Evolutionary conservation across 352 stramenopile genomes (phyloP).

Genomic region (Phytopythium helicoides): DNA sequence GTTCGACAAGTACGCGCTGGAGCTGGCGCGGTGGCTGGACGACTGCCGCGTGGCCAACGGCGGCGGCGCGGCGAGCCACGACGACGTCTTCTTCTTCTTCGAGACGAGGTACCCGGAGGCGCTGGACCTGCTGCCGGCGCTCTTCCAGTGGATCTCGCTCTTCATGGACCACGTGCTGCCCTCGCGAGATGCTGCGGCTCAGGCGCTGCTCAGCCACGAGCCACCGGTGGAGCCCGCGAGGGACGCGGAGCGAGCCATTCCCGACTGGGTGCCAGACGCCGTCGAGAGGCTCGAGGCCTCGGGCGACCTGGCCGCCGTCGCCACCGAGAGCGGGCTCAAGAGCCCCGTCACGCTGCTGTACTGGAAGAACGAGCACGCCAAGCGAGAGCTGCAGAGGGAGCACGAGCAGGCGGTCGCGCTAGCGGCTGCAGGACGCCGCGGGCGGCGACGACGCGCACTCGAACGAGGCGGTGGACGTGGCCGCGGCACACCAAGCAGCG

Average conservation of each 20-base stretch:
- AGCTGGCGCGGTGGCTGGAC: constrained; percentile 52
- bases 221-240: neutral
- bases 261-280: constrained; percentile 12
- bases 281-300: constrained; percentile 19
- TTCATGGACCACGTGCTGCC: constrained; percentile 38
- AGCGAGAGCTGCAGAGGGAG: constrained; percentile 12
- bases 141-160: constrained; percentile 62
- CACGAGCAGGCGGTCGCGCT: neutral
- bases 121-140: constrained; percentile 36
- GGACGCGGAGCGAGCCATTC: neutral
- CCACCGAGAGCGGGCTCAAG: constrained; percentile 48
- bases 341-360: constrained; percentile 59
- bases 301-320: constrained; percentile 28
- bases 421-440: neutral
- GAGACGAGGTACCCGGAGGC: constrained; percentile 56
- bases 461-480: constrained; percentile 5
- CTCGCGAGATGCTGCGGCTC: constrained; percentile 8
- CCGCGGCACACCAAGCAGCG: neutral
- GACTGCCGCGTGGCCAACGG: constrained; percentile 29
- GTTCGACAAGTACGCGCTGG: constrained; percentile 42
- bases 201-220: constrained; percentile 4
- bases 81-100: constrained; percentile 70
- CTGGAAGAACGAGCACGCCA: constrained; percentile 47
- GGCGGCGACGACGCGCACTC: neutral
- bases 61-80: constrained; percentile 21